Base-by-base conservation (phyloP, 1,139 yeast genomes). In the Yamadazyma sp. region DNA sequence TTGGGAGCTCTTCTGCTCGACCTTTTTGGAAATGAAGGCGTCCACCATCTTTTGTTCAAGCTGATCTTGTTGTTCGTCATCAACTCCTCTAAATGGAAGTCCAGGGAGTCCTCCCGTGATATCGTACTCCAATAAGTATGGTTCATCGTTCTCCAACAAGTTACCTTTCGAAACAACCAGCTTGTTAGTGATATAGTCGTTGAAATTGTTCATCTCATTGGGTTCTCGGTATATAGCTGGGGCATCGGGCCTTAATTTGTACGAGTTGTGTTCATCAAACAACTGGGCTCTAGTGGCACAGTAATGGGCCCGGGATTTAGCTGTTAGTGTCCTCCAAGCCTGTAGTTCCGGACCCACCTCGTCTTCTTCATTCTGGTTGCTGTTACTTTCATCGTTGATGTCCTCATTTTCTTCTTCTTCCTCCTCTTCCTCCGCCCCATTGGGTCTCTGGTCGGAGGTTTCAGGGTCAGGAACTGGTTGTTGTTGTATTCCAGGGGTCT, bases 101-200 rank as follows among this genome's bases (percentile, higher is more conserved):
- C 81, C 78, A 0, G 98, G 97, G 7, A 89, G 55, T 0, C 92
- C 90, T 28, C 95, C 89, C 2, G 80, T 69, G 2, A 86, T 78
- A 50, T 90, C 96, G 58, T 90, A 92, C 56, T 92, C 97, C 30
- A 86, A 68, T 35, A 89, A 62, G 48, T 85, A 84, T 3, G 83
- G 82, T 46, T 81, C 86, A 47, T 79, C 82, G 46, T 72, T 80
- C 33, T 75, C 82, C 34, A 79, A 72, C 30, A 76, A 59, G 42
- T 71, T 75, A 16, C 67, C 61, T 39, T 69, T 68, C 0, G 72
- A 61, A 10, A 70, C 62, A 13, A 67, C 70, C 44, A 64, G 67
- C 25, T 59, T 61, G 42, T 67, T 76, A 22, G 70, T 66, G 33
- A 77, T 57, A 46, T 76, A 77, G 41, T 67, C 70, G 43, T 63